Evolutionary conservation across 176 grass and related monocot genomes (phyloP).

Genomic region (Typha latifolia): DNA sequence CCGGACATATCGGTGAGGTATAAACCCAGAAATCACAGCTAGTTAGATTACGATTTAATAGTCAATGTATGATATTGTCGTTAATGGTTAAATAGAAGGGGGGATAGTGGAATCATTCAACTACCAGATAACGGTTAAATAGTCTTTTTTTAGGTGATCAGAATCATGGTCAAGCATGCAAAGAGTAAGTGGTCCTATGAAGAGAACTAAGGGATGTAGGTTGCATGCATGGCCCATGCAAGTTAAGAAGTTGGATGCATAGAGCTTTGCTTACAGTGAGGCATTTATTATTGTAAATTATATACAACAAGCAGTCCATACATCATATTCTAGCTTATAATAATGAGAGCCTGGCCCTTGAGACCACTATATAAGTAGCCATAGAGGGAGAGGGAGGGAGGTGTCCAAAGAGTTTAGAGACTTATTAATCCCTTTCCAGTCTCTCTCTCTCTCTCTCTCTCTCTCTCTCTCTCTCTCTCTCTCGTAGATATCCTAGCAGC

Average conservation of each 20-base stretch:
- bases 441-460: background rate
- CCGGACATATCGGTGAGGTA: no score
- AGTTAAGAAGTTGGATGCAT: background rate
- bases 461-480: background rate
- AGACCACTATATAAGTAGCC: background rate
- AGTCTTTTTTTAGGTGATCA: no score
- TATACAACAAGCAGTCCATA: background rate
- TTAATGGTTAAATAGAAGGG: no score
- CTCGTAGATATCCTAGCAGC: background rate
- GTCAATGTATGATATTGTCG: no score
- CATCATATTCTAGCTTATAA: background rate
- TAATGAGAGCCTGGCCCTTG: background rate
- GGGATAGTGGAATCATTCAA: no score
- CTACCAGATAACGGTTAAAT: no score
- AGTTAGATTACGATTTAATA: no score
- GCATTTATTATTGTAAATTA: no score
- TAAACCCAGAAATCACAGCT: no score
- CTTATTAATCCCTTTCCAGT: background rate
- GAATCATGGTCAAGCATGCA: no score
- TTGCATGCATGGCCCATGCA: background rate
- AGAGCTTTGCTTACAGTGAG: no score
- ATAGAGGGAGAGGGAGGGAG: background rate
- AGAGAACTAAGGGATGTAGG: background rate
- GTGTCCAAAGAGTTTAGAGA: background rate
- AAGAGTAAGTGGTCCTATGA: no score